Evolutionary conservation across 306 rosid genomes (phyloP), one percentile per base, ranked within the genome.

Genomic region (Quercus parvula): DNA sequence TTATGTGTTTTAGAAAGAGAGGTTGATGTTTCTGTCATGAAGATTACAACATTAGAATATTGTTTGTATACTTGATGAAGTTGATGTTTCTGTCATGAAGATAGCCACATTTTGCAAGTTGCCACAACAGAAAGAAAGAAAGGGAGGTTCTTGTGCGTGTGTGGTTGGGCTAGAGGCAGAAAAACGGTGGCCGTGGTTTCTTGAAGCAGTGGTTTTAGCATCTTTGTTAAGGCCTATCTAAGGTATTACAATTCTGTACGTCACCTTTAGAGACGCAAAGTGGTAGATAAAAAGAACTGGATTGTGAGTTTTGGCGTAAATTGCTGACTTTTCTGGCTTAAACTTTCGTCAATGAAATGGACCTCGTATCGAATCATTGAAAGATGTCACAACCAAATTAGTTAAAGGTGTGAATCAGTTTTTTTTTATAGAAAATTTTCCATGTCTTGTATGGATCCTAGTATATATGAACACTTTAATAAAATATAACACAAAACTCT

Each of bases 181-280:
- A 77, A 54, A 54, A 18, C 20, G 77, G 77, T 73, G 84, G 76
- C 77, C 71, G 56, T 30, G 70, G 88, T 90, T 86, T 77, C 92
- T 86, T 81, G 81, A 17, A 62, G 56, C 75, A 20, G 81, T 63
- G 84, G 83, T 58, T 67, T 82, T 76, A 76, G 94, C 77, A 90
- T 88, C 89, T 81, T 83, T 24, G 17, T 79, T 71, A 57, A 5
- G 78, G 52, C 79, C 15, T 51, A 73, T 77, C 35, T 67, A 76
- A 81, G 80, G 75, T 38, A 8, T 80, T 61, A 72, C 77, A 78
- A 77, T 81, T 76, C 74, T 62, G 71, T 81, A 85, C 84, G 78
- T 72, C 84, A 73, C 80, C 76, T 17, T 66, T 75, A 76, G 54
- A 49, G 54, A 49, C 17, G 54, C 54, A 49, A 49, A 49, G n/a